These are phyloP conservation scores for Candida gorgasii DNA, from an alignment of 805 yeast genomes.

Conservation along the genomic window DNA sequence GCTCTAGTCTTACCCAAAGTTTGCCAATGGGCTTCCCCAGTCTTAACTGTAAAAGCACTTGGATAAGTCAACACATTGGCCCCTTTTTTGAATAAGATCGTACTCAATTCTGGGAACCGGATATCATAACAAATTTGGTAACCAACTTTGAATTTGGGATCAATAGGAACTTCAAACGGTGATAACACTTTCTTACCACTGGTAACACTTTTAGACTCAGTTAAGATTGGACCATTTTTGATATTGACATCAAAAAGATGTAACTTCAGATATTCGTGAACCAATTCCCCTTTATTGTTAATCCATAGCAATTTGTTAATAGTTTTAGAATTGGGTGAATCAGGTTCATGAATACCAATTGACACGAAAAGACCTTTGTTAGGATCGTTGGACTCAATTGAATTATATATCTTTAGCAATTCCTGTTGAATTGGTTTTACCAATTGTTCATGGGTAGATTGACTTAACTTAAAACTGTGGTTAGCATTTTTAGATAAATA, in stretches of 20 bases:
- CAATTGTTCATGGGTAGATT: constrained; percentile 38
- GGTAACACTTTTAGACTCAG: constrained; percentile 78
- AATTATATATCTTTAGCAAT: constrained; percentile 37
- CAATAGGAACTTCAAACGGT: constrained; percentile 54
- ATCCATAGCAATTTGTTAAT: constrained; percentile 77
- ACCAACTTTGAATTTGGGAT: constrained; percentile 50
- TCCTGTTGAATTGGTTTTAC: constrained; percentile 45
- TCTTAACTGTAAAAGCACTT: constrained; percentile 87
- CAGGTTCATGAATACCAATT: constrained; percentile 88
- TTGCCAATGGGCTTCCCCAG: constrained; percentile 93
- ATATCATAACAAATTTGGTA: constrained; percentile 82
- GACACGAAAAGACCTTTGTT: constrained; percentile 61
- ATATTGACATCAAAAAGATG: constrained; percentile 90
- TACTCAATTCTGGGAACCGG: constrained; percentile 79
- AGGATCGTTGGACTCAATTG: constrained; percentile 14
- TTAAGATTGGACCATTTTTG: constrained; percentile 75
- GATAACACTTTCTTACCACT: constrained; percentile 60
- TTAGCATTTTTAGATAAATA: constrained; percentile 71
- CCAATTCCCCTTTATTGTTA: constrained; percentile 59
- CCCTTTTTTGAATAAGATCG: constrained; percentile 62
- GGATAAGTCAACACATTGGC: constrained; percentile 83
- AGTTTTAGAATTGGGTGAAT: constrained; percentile 37
- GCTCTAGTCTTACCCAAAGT: constrained; percentile 80
- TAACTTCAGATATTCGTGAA: constrained; percentile 75
- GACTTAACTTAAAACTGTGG: constrained; percentile 65